These are phyloP conservation scores for Xylaria sp. DNA, from an alignment of 495 filamentous ascomycete species.

Conservation along the genomic window DNA sequence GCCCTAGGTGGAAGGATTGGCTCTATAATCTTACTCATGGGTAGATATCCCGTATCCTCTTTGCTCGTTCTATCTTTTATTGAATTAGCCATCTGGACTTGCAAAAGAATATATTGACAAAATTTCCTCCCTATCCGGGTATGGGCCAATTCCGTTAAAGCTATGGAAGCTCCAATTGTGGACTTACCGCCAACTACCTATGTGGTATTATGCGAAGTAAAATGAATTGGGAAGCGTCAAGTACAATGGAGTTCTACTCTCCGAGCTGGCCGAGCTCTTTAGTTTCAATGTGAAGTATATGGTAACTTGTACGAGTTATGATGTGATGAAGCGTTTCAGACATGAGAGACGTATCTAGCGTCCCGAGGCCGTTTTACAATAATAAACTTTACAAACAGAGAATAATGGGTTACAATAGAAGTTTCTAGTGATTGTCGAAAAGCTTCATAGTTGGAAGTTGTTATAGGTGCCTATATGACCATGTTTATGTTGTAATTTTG, in stretches of 20 bases:
- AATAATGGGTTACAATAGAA: background rate
- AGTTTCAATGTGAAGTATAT: background rate
- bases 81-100: background rate
- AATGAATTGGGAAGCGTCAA: background rate
- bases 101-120: background rate
- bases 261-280: background rate
- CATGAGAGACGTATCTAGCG: background rate
- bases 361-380: background rate
- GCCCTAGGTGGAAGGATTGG: no score
- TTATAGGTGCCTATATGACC: background rate
- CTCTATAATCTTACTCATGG: no score
- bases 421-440: background rate
- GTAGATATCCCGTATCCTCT: no score
- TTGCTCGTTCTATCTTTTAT: background rate
- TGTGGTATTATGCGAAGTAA: background rate
- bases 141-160: background rate
- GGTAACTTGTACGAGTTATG: background rate
- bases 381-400: background rate
- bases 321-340: background rate
- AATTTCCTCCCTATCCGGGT: background rate
- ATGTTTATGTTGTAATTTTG: background rate
- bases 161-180: background rate
- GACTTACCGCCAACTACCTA: background rate
- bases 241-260: background rate
- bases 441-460: background rate